A percentile compares a stretch with the other conserved stretches of the same genome.
Evolutionary conservation across 176 grass and related monocot genomes (phyloP).

Genomic region (Zea mays): DNA sequence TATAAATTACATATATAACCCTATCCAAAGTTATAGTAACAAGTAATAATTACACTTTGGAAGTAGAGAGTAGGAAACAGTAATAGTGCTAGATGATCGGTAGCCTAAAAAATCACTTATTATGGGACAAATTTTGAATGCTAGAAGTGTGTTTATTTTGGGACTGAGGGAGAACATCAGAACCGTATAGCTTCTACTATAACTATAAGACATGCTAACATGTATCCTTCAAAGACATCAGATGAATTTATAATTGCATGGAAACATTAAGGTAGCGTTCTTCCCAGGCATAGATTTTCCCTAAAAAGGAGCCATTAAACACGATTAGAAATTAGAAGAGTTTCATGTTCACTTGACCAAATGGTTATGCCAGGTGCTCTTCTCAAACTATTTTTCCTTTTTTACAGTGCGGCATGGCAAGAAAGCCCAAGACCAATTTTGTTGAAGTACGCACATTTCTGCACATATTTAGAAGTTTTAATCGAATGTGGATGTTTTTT

Average conservation of each 20-base stretch:
- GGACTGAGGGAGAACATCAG: not conserved
- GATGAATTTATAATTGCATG: constrained; percentile 1
- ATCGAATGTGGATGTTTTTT: constrained; percentile 77
- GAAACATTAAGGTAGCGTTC: not conserved
- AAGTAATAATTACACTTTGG: too few species aligned
- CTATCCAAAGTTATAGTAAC: too few species aligned
- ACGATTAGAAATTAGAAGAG: not conserved
- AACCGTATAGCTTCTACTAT: not conserved
- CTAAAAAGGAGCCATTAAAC: not conserved
- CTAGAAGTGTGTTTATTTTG: too few species aligned
- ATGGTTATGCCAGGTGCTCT: constrained; percentile 3
- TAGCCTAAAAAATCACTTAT: too few species aligned
- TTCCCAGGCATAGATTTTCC: not conserved
- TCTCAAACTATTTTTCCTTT: constrained; percentile 19
- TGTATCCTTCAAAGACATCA: not conserved
- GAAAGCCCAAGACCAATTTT: constrained; percentile 73
- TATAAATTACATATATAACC: too few species aligned
- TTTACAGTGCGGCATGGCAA: constrained; percentile 29
- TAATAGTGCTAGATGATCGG: too few species aligned
- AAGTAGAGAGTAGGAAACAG: too few species aligned
- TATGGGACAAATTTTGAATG: too few species aligned
- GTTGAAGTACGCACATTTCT: constrained; percentile 74
- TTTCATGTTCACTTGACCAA: constrained; percentile 22
- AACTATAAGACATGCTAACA: not conserved
- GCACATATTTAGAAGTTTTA: constrained; percentile 78